Evolutionary conservation across 371 early-diverging fungal species (phyloP).

Genomic region (Batrachochytrium dendrobatidis): DNA sequence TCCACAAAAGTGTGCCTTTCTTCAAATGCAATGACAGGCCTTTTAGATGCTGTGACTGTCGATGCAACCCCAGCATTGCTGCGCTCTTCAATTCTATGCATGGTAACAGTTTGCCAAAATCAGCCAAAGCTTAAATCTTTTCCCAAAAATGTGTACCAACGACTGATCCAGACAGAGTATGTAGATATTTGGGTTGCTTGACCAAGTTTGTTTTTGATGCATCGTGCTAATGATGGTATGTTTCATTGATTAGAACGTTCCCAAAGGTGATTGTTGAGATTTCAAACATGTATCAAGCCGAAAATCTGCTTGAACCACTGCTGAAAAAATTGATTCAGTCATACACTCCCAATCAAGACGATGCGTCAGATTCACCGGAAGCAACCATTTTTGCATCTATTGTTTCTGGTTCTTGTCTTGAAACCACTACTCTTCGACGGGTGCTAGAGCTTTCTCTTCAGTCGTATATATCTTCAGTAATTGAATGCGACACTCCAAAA

Average conservation of each 20-base stretch:
- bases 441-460: neutral
- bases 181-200: neutral
- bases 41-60: slow-evolving; percentile 20
- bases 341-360: neutral
- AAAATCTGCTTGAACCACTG: neutral
- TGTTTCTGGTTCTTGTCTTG: neutral
- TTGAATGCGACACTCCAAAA: neutral
- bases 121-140: slow-evolving; percentile 46
- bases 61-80: slow-evolving; percentile 28
- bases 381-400: neutral
- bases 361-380: neutral
- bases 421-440: neutral
- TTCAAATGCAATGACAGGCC: neutral
- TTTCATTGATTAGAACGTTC: neutral
- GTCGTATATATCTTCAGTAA: neutral
- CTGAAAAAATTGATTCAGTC: neutral
- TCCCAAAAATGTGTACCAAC: slow-evolving; percentile 36
- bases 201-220: neutral
- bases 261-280: neutral
- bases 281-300: neutral
- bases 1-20: slow-evolving; percentile 1
- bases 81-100: slow-evolving; percentile 45
- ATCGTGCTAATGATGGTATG: too few species aligned
- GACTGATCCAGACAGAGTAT: slow-evolving; percentile 2
- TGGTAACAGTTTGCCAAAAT: slow-evolving; percentile 59